These are phyloP conservation scores for Salinomyces thailandicus DNA, from an alignment of 2,329 filamentous ascomycete species.

Conservation along the genomic window DNA sequence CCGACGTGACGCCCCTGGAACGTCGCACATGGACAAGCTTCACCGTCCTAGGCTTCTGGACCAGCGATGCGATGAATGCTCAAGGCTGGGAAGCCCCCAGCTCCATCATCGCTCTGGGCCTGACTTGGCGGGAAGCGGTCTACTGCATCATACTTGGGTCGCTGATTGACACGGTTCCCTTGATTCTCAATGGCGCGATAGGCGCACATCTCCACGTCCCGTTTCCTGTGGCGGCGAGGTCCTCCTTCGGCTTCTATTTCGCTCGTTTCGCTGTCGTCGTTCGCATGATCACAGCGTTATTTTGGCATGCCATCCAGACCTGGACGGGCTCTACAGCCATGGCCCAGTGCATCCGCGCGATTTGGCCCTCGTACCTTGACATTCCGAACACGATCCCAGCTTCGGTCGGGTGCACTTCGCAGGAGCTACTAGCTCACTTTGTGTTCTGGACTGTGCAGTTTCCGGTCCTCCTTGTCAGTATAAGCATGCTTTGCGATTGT, in stretches of 20 bases:
- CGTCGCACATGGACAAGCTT: constrained; percentile 36
- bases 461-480: constrained; percentile 36
- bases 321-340: constrained; percentile 50
- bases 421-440: constrained; percentile 47
- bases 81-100: constrained; percentile 38
- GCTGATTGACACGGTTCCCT: constrained; percentile 20
- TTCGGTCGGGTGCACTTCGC: constrained; percentile 44
- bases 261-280: constrained; percentile 46
- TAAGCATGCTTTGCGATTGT: too few relatives aligned
- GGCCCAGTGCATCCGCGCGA: constrained; percentile 43
- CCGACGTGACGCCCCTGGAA: constrained; percentile 36
- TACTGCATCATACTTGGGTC: constrained; percentile 26
- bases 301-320: constrained; percentile 58
- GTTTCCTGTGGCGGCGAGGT: constrained; percentile 46
- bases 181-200: constrained; percentile 34
- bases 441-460: constrained; percentile 48
- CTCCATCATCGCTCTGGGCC: constrained; percentile 37
- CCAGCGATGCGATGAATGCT: constrained; percentile 34
- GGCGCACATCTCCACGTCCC: constrained; percentile 42
- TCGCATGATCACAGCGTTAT: constrained; percentile 44
- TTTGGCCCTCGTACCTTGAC: constrained; percentile 47
- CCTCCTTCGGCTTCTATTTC: constrained; percentile 49
- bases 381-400: constrained; percentile 44
- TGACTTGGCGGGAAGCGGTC: constrained; percentile 33
- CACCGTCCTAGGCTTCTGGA: constrained; percentile 36